Conservation (phyloP, 768 basidiomycete genomes). For the Hygrocybe punicea region DNA sequence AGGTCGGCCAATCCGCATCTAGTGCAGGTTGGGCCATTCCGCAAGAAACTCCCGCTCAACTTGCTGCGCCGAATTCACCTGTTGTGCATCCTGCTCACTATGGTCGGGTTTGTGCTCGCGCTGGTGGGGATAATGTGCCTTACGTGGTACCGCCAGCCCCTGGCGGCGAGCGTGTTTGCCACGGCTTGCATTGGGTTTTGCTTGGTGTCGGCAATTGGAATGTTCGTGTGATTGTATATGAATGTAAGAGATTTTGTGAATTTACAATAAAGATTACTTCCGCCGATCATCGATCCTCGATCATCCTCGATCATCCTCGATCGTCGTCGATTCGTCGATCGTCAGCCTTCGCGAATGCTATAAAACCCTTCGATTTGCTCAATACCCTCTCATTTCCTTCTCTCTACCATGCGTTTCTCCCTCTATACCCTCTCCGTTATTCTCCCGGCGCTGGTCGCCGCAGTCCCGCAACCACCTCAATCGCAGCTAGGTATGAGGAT, state of each 20-base stretch:
- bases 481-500: neutral
- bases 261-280: too few species aligned
- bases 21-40: conserved; percentile 50
- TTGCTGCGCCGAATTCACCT: conserved; percentile 49
- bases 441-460: conserved; percentile 12
- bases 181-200: conserved; percentile 39
- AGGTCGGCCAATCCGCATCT: conserved; percentile 49
- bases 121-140: conserved; percentile 50
- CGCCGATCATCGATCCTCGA: too few species aligned
- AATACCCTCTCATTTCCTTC: neutral
- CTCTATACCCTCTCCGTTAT: conserved; percentile 4
- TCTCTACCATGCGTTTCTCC: neutral
- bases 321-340: neutral
- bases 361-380: neutral
- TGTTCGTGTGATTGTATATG: conserved; percentile 10
- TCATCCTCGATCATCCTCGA: too few species aligned
- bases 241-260: too few species aligned
- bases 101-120: conserved; percentile 49
- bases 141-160: conserved; percentile 48
- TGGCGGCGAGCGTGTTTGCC: conserved; percentile 44
- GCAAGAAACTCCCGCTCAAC: conserved; percentile 39
- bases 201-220: conserved; percentile 17
- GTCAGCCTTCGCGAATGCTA: neutral
- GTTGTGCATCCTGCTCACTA: conserved; percentile 47
- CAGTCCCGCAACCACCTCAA: neutral